phyloP scores from a whole-genome alignment of 2,329 filamentous ascomycete species.

The Cryphonectria parasitica region DNA sequence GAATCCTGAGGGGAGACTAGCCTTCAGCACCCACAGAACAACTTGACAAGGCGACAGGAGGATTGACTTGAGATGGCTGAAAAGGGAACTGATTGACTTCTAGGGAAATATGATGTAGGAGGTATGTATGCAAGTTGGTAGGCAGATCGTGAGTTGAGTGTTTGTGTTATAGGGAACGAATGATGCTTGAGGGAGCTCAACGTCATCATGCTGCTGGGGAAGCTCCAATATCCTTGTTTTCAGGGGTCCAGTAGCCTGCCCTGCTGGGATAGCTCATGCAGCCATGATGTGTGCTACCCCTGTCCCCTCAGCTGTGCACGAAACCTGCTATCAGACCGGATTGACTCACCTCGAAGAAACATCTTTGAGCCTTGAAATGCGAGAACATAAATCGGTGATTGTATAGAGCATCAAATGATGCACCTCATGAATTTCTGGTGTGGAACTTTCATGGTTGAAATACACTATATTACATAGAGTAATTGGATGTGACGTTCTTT shows the following conservation, averaged over 20 bases:
- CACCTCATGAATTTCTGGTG: too few relatives aligned
- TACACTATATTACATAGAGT: neutral
- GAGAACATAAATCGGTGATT: neutral
- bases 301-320: neutral
- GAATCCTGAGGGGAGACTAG: neutral
- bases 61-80: neutral
- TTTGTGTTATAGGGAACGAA: neutral
- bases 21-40: slow-evolving; percentile 16
- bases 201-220: slow-evolving; percentile 8
- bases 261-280: slow-evolving; percentile 6
- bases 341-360: slow-evolving; percentile 10
- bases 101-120: neutral
- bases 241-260: slow-evolving; percentile 1
- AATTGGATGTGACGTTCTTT: neutral
- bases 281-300: slow-evolving; percentile 6
- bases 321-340: neutral
- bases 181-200: slow-evolving; percentile 2
- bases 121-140: neutral
- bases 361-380: neutral
- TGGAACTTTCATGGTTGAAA: neutral
- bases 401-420: neutral
- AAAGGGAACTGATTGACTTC: slow-evolving; percentile 10
- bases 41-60: neutral
- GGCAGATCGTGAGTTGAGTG: neutral
- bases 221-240: slow-evolving; percentile 2